Evolutionary conservation across 1,284 basidiomycete genomes (phyloP), one percentile per base, ranked within the genome.

Genomic region (Singerocomus rubriflavus): DNA sequence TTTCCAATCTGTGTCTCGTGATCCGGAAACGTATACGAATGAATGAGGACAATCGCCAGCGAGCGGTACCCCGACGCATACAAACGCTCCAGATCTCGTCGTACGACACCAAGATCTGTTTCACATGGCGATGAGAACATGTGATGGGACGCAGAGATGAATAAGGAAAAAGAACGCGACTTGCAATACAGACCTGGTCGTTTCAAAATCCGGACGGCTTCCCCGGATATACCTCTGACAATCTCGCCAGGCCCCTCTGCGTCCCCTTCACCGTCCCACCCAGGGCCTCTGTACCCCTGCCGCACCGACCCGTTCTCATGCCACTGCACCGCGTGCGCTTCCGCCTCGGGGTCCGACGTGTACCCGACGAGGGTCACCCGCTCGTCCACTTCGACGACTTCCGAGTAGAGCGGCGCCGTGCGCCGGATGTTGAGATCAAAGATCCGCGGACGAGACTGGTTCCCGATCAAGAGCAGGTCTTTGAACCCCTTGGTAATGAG

Each of bases 351-450:
- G 63, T 98, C 95, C 11, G 86, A 91, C 0, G 93, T 92, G 64
- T 92, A 98, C 7, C 94, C 94, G 0, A 97, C 87, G 7, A 97
- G 78, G 0, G 95, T 97, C 6, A 98, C 94, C 4, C 96, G 84
- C 70, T 99, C 96, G 62, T 97, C 93, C 1, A 98, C 84, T 67
- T 98, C 93, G 21, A 96, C 65, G 2, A 98, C 87, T 2, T 77
- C 76, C 1, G 83, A 80, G 67, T 96, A 98, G 4, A 98, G 75
- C 5, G 91, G 88, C 0, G 82, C 68, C 0, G 90, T 79, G 30
- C 93, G 86, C 41, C 88, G 77, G 65, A 93, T 87, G 68, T 93
- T 88, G 43, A 95, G 76, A 71, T 94, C 91, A 62, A 94, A 94
- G 55, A 94, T 93, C 62, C 78, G 83, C 1, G 93, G 95, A 31